Base-by-base conservation (phyloP, 805 yeast genomes). In the Ogataea philodendri region DNA sequence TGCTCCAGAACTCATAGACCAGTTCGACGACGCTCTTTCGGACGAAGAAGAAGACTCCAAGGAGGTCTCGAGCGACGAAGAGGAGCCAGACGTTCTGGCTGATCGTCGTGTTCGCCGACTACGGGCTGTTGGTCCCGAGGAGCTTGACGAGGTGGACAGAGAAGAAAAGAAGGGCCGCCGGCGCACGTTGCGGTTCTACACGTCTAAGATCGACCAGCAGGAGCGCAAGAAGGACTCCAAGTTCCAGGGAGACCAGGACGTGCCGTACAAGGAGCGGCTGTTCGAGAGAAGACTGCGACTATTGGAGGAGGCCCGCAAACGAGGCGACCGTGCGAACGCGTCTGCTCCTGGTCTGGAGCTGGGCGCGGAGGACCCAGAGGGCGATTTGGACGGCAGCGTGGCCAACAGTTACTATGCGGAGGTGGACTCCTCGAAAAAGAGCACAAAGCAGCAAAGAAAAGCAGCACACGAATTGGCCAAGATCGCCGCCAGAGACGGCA, bases 141-240 rank as follows among this genome's bases (percentile, higher is more conserved):
- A 72, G 21, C 72, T 84, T 27, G 94, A 84, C 32, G 93, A 78
- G 17, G 79, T 87, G 30, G 97, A 93, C 61, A 71, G 74, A 28
- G 95, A 86, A 54, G 97, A 88, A 40, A 90, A 89, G 66, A 76
- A 73, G 41, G 74, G 79, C 14, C 78, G 94, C 51, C 84, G 81
- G 67, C 77, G 76, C 55, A 74, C 95, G 2, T 74, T 93, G 52
- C 80, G 97, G 42, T 93, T 93, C 78, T 93, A 93, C 71, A 93
- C 98, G 1, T 85, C 97, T 40, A 89, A 90, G 63, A 89, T 93
- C 60, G 96, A 88, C 59, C 95, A 89, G 64, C 81, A 81, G 34
- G 79, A 73, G 17, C 69, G 70, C 48, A 82, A 81, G 59, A 74
- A 74, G 42, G 66, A 64, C 26, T 81, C 80, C 30, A 70, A 65